Evolutionary conservation across 768 basidiomycete species (phyloP).

Genomic region (Termitomyces sp.): DNA sequence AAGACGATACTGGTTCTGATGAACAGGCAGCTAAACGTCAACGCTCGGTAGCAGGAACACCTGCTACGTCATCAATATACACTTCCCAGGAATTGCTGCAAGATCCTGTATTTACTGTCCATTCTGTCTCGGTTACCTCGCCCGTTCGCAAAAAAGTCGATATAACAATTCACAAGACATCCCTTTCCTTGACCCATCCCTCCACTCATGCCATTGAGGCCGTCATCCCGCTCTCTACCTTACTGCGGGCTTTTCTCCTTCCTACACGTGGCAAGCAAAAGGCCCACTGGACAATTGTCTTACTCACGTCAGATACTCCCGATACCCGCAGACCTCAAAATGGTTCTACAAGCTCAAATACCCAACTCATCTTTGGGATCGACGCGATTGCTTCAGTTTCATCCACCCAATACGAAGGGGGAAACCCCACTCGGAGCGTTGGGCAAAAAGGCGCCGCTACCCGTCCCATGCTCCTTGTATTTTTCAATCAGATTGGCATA

Average conservation of each 20-base stretch:
- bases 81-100: conserved; percentile 24
- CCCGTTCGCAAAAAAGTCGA: conserved; percentile 76
- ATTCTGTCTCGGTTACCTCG: conserved; percentile 62
- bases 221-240: conserved; percentile 38
- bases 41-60: conserved; percentile 18
- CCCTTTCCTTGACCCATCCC: conserved; percentile 49
- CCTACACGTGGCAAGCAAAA: conserved; percentile 71
- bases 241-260: conserved; percentile 62
- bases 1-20: conserved; percentile 20
- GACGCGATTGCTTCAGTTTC: conserved; percentile 51
- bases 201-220: conserved; percentile 43
- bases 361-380: conserved; percentile 66
- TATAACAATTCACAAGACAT: conserved; percentile 45
- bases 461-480: conserved; percentile 39
- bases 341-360: conserved; percentile 27
- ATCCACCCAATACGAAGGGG: conserved; percentile 28
- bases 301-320: conserved; percentile 52
- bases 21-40: conserved; percentile 28
- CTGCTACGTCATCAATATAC: conserved; percentile 7
- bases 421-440: conserved; percentile 20
- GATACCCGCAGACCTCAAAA: conserved; percentile 32
- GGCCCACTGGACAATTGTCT: conserved; percentile 65
- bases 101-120: conserved; percentile 49
- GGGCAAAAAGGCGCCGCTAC: conserved; percentile 49
- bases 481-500: conserved; percentile 43